A percentile compares a stretch with the other conserved stretches of the same genome.
These are phyloP conservation scores for Hylodesmum podocarpum DNA, from an alignment of 306 rosid species.

Conservation along the genomic window DNA sequence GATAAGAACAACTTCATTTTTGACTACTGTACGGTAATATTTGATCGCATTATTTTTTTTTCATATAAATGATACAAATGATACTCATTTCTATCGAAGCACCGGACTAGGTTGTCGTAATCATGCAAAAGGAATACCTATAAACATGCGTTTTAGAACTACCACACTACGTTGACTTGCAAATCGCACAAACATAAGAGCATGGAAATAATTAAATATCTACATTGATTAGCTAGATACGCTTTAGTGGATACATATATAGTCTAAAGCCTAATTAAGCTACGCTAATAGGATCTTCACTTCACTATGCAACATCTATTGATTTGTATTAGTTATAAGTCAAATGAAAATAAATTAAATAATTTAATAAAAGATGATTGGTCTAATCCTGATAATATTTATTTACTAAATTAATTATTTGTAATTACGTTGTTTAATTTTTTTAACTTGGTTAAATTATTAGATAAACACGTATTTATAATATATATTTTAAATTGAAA, in stretches of 20 bases:
- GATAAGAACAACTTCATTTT: neutral
- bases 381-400: no score
- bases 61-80: neutral
- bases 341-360: no score
- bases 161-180: conserved; percentile 24
- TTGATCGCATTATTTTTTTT: neutral
- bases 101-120: neutral
- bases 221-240: neutral
- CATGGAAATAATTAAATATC: neutral
- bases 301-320: neutral
- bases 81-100: no score
- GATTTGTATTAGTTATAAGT: no score
- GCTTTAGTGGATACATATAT: neutral
- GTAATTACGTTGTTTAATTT: no score
- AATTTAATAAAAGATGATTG: no score
- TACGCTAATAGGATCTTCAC: conserved; percentile 6
- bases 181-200: neutral
- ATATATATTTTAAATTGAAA: no score
- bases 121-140: neutral
- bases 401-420: no score
- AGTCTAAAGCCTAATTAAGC: neutral
- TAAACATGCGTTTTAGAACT: neutral
- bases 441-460: no score
- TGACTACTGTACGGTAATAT: neutral
- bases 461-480: no score